phyloP scores from a whole-genome alignment of 1,139 yeast genomes.

The Saccharomyces hybrid region DNA sequence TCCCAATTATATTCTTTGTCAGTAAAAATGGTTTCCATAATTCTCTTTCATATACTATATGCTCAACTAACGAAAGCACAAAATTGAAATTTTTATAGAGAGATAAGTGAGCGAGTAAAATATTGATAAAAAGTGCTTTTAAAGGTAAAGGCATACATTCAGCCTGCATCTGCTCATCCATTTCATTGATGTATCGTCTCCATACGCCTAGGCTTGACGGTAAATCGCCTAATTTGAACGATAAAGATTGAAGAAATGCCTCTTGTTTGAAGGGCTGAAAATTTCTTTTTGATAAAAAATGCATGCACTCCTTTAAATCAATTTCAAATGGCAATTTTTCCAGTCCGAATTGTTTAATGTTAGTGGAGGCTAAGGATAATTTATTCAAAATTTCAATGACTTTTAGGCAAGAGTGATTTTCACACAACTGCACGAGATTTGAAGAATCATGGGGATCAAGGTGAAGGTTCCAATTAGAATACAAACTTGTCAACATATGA shows the following conservation, averaged over 20 bases:
- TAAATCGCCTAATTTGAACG: background rate
- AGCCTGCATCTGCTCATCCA: background rate
- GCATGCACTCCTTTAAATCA: background rate
- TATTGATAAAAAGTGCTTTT: background rate
- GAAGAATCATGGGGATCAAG: conserved; percentile 11
- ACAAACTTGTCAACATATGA: conserved; percentile 5
- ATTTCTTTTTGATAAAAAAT: background rate
- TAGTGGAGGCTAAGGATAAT: background rate
- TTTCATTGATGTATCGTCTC: background rate
- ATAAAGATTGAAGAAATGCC: background rate
- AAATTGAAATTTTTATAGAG: conserved; percentile 7
- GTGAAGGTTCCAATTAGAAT: conserved; percentile 7
- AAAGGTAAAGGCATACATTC: background rate
- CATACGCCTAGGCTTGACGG: background rate
- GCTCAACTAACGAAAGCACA: conserved; percentile 9
- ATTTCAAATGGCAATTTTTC: conserved; percentile 2
- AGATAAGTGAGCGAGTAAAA: background rate
- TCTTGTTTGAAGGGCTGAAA: background rate
- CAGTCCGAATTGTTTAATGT: background rate
- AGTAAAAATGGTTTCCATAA: conserved; percentile 6
- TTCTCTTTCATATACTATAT: conserved; percentile 7
- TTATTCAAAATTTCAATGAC: conserved; percentile 4
- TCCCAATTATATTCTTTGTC: conserved; percentile 6
- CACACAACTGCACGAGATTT: conserved; percentile 8
- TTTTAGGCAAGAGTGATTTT: conserved; percentile 11